These are phyloP conservation scores for Pezicula rhizophila DNA, from an alignment of 2,329 filamentous ascomycete genomes.

Conservation along the genomic window DNA sequence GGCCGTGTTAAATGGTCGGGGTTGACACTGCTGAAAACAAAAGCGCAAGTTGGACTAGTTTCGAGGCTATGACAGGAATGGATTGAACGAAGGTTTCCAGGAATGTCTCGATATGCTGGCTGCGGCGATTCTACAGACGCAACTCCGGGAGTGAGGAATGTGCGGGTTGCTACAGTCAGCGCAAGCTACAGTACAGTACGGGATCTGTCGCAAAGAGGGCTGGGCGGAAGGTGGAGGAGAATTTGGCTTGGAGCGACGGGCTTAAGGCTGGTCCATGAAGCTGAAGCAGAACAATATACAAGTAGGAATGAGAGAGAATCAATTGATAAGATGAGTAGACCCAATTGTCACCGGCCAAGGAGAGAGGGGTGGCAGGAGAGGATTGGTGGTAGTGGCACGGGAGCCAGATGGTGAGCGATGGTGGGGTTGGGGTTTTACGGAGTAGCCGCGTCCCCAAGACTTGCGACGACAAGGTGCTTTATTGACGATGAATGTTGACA, in stretches of 20 bases:
- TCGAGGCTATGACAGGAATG: neutral
- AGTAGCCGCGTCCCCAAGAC: too few species aligned
- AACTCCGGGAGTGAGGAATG: too few species aligned
- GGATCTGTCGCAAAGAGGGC: too few species aligned
- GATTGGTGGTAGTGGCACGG: neutral
- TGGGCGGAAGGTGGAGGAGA: too few species aligned
- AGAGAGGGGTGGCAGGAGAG: conserved; percentile 4
- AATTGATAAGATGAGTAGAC: neutral
- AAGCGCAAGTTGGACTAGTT: neutral
- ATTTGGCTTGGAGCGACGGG: too few species aligned
- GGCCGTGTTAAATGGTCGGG: neutral
- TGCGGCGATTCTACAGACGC: neutral
- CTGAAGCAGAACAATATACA: too few species aligned
- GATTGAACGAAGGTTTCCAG: conserved; percentile 16
- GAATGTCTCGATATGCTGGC: conserved; percentile 12
- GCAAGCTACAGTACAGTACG: too few species aligned
- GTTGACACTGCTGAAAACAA: neutral
- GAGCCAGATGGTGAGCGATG: conserved; percentile 6
- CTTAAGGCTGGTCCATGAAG: too few species aligned
- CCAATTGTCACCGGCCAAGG: neutral
- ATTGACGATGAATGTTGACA: too few species aligned
- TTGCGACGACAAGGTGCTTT: too few species aligned
- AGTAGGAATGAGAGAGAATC: too few species aligned
- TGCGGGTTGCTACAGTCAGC: too few species aligned
- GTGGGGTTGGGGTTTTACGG: conserved; percentile 11